Conservation (phyloP, 768 basidiomycete genomes). For the Mycena galericulata region DNA sequence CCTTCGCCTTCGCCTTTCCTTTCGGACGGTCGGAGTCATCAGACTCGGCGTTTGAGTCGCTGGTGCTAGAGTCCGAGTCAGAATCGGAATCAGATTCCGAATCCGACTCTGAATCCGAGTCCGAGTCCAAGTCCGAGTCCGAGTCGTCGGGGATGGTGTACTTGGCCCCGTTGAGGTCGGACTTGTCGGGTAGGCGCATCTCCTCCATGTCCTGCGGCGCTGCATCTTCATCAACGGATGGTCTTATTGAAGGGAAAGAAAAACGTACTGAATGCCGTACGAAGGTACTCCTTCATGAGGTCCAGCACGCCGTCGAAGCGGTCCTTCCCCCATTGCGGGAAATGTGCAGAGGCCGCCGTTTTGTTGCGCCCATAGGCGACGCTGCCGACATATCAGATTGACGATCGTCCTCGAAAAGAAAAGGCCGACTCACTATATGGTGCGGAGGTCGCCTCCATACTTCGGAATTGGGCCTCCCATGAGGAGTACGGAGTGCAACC, state of each 20-base stretch:
- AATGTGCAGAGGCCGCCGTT: neutral
- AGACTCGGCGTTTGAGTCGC: neutral
- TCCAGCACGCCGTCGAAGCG: neutral
- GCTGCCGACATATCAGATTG: neutral
- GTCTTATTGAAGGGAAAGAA: no score
- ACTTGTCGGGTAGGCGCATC: neutral
- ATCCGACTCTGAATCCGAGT: neutral
- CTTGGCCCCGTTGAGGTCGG: neutral
- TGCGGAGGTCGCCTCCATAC: neutral
- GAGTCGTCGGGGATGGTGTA: neutral
- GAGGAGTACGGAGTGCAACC: neutral
- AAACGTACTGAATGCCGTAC: neutral
- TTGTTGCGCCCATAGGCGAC: neutral
- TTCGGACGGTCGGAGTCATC: neutral
- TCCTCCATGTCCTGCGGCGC: neutral
- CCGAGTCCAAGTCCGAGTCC: no score
- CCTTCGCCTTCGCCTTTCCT: neutral
- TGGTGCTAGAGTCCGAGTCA: neutral
- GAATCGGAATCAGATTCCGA: neutral
- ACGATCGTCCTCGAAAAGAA: no score
- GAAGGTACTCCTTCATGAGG: neutral
- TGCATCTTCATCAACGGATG: no score
- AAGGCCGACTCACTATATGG: neutral
- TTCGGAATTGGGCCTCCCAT: neutral
- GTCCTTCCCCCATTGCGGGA: neutral